A percentile compares a stretch with the other conserved stretches of the same genome.
phyloP scores from a whole-genome alignment of 768 basidiomycete genomes.

The Kwoniella shandongensis region DNA sequence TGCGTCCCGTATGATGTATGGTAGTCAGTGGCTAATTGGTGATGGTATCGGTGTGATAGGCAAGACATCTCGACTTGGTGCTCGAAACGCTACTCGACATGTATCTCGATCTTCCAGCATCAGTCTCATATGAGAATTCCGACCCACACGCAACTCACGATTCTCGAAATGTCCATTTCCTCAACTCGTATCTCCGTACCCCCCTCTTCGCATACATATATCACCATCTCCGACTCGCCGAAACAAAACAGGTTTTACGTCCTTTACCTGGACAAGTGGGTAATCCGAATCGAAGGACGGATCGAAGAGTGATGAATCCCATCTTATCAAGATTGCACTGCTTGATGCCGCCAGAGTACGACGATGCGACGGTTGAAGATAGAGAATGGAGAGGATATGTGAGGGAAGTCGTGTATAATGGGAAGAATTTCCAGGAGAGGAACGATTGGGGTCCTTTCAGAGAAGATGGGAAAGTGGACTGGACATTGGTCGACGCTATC shows the following conservation, averaged over 20 bases:
- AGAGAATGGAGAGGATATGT: slow-evolving; percentile 31
- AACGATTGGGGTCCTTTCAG: slow-evolving; percentile 49
- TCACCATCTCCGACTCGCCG: slow-evolving; percentile 14
- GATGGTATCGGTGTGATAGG: slow-evolving; percentile 3
- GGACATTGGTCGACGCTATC: slow-evolving; percentile 45
- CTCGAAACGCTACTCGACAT: slow-evolving; percentile 26
- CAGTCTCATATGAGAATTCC: background rate
- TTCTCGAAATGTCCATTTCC: slow-evolving; percentile 22
- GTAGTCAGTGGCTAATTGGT: too few relatives aligned
- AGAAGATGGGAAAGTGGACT: slow-evolving; percentile 44
- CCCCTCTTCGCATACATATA: slow-evolving; percentile 29
- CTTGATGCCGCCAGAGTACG: slow-evolving; percentile 30
- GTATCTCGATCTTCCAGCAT: slow-evolving; percentile 28
- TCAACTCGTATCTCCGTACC: slow-evolving; percentile 29
- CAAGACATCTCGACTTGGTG: slow-evolving; percentile 29
- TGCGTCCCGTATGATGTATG: too few relatives aligned
- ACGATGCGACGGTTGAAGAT: slow-evolving; percentile 23
- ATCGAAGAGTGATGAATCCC: slow-evolving; percentile 29
- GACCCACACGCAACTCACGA: slow-evolving; percentile 14
- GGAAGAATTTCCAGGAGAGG: slow-evolving; percentile 26
- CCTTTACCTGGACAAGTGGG: slow-evolving; percentile 20
- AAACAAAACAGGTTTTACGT: slow-evolving; percentile 19
- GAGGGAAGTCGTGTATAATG: slow-evolving; percentile 38
- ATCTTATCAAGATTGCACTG: slow-evolving; percentile 30
- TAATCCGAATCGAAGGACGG: slow-evolving; percentile 23